phyloP scores from a whole-genome alignment of 2,329 filamentous ascomycete species.

The Trichoderma semiorbis region DNA sequence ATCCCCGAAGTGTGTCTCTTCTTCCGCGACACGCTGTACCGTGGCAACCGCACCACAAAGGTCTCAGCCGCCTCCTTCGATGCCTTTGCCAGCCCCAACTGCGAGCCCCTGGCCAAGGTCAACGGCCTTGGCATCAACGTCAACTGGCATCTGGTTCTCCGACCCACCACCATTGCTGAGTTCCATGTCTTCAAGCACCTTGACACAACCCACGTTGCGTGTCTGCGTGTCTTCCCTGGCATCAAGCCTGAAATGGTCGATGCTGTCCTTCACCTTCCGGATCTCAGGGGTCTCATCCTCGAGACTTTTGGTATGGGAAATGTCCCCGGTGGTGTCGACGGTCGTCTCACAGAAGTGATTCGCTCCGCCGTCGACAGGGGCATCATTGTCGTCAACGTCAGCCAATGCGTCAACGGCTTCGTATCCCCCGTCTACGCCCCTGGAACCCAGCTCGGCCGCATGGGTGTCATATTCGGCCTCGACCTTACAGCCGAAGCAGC shows the following conservation, averaged over 20 bases:
- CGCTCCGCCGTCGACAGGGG: conserved; percentile 73
- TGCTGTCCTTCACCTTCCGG: conserved; percentile 72
- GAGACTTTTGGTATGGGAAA: conserved; percentile 95
- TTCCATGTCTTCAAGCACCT: conserved; percentile 72
- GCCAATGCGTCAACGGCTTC: conserved; percentile 77
- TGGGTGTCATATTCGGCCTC: conserved; percentile 84
- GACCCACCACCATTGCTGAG: conserved; percentile 69
- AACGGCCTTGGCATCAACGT: conserved; percentile 78
- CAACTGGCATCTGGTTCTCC: conserved; percentile 72
- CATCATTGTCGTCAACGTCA: conserved; percentile 85
- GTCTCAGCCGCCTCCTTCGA: conserved; percentile 82
- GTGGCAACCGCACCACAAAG: conserved; percentile 85
- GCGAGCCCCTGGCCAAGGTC: conserved; percentile 74
- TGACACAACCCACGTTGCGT: conserved; percentile 85
- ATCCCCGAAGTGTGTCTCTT: conserved; percentile 92
- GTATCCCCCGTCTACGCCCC: conserved; percentile 76
- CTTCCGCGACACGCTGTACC: conserved; percentile 87
- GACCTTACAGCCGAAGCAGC: conserved; percentile 89
- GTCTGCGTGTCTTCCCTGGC: conserved; percentile 84
- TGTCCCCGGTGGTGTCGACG: conserved; percentile 77
- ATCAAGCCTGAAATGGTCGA: conserved; percentile 94
- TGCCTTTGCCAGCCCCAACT: conserved; percentile 86
- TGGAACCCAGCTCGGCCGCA: conserved; percentile 71
- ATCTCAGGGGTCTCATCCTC: conserved; percentile 75
- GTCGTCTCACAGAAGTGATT: conserved; percentile 74